Evolutionary conservation across 805 yeast species (phyloP), one percentile per base, ranked within the genome.

Genomic region (Metschnikowia anglica): DNA sequence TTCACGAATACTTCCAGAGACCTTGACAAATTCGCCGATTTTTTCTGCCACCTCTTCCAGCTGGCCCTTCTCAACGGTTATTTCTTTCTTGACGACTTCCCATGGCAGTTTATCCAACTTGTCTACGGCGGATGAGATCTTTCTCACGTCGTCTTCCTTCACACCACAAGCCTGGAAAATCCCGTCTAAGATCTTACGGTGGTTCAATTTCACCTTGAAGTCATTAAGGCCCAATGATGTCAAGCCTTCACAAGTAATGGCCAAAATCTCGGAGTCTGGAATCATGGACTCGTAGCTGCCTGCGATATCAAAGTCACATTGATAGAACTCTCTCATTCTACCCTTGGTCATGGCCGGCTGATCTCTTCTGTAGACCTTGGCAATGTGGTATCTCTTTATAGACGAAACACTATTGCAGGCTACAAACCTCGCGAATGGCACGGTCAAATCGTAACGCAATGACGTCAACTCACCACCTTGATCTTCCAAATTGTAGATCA

Each of bases 271-370:
- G 7, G 97, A 81, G 63, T 93, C 99, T 18, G 99, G 96, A 35
- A 93, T 93, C 99, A 93, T 93, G 21, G 82, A 59, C 59, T 93
- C 99, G 63, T 85, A 91, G 44, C 65, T 67, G 40, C 99, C 99
- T 17, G 99, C 99, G 59, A 93, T 74, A 66, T 93, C 99, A 58
- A 93, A 87, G 71, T 93, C 99, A 74, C 99, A 93, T 71, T 93
- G 99, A 67, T 93, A 93, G 60, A 93, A 93, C 68, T 93, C 99
- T 78, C 99, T 86, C 99, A 93, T 93, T 69, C 99, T 81, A 48
- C 99, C 99, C 69, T 93, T 93, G 39, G 98, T 91, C 99, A 93
- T 93, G 7, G 99, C 99, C 4, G 99, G 99, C 69, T 93, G 99
- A 64, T 93, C 99, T 70, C 99, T 85, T 73, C 99, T 83, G 70